Percentiles rank a stretch among this genome's conserved stretches.
Evolutionary conservation across 2,329 filamentous ascomycete species (phyloP).

Genomic region (Teratosphaeria zuluensis): DNA sequence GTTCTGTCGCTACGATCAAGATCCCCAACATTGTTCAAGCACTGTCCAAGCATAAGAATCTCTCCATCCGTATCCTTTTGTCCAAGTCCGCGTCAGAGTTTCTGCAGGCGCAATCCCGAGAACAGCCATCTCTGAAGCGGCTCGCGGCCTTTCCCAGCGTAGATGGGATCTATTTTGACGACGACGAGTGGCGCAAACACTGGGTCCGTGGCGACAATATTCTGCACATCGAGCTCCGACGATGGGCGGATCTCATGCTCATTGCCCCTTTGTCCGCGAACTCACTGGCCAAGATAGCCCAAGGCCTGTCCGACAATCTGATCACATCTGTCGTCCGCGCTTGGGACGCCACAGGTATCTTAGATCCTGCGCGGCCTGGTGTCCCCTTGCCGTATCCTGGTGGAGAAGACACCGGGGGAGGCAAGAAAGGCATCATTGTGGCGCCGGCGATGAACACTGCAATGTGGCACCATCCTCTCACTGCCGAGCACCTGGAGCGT

Average conservation of each 20-base stretch:
- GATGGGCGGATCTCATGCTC: slow-evolving; percentile 72
- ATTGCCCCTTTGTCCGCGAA: slow-evolving; percentile 79
- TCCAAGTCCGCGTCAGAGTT: slow-evolving; percentile 67
- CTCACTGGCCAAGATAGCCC: slow-evolving; percentile 70
- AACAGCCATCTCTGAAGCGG: slow-evolving; percentile 61
- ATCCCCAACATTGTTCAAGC: slow-evolving; percentile 41
- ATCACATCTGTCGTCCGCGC: slow-evolving; percentile 66
- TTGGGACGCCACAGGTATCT: slow-evolving; percentile 67
- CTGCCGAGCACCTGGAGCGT: slow-evolving; percentile 57
- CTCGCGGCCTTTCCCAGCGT: slow-evolving; percentile 58
- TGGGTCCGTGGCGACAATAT: slow-evolving; percentile 76
- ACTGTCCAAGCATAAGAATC: slow-evolving; percentile 41
- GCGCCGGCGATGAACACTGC: slow-evolving; percentile 80
- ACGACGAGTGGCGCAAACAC: slow-evolving; percentile 72
- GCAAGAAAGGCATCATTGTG: slow-evolving; percentile 61
- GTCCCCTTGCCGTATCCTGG: slow-evolving; percentile 9
- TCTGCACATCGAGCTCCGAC: slow-evolving; percentile 78
- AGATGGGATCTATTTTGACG: slow-evolving; percentile 70
- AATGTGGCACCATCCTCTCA: slow-evolving; percentile 85
- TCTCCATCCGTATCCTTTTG: slow-evolving; percentile 79
- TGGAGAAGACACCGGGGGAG: neutral
- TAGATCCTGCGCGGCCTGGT: slow-evolving; percentile 35
- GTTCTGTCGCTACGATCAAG: slow-evolving; percentile 85
- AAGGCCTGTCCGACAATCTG: slow-evolving; percentile 69
- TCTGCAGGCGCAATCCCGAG: slow-evolving; percentile 61